Evolutionary conservation across 2,329 filamentous ascomycete genomes (phyloP).

Genomic region (Xylariomycetidae sp.): DNA sequence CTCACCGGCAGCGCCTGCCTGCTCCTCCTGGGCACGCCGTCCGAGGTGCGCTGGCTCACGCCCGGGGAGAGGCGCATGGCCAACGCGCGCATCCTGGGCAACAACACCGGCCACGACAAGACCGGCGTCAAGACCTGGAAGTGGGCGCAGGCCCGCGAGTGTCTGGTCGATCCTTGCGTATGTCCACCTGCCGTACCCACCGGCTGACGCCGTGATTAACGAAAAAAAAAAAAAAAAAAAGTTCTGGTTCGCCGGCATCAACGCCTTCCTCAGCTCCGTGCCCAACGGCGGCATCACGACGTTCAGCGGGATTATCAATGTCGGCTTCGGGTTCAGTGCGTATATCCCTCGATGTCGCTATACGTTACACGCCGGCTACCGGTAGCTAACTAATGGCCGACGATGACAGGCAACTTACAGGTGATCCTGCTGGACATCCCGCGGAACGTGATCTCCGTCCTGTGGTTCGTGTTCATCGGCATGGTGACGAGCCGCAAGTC

Average conservation of each 20-base stretch:
- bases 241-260: slow-evolving; percentile 32
- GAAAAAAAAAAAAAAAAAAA: too few species aligned
- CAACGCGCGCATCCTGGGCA: slow-evolving; percentile 28
- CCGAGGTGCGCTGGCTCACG: slow-evolving; percentile 31
- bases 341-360: background rate
- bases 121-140: slow-evolving; percentile 32
- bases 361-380: background rate
- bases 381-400: slow-evolving; percentile 2
- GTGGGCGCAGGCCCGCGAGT: slow-evolving; percentile 31
- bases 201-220: too few species aligned
- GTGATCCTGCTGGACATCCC: slow-evolving; percentile 32
- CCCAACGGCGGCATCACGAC: slow-evolving; percentile 32
- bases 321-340: slow-evolving; percentile 30
- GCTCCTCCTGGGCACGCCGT: slow-evolving; percentile 30
- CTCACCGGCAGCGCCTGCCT: slow-evolving; percentile 27
- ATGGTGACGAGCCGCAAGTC: slow-evolving; percentile 26
- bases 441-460: slow-evolving; percentile 25
- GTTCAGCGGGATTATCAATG: slow-evolving; percentile 29
- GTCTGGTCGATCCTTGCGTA: slow-evolving; percentile 27
- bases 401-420: slow-evolving; percentile 30
- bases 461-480: slow-evolving; percentile 30
- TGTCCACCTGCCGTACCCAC: too few species aligned
- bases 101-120: slow-evolving; percentile 32
- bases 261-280: slow-evolving; percentile 30
- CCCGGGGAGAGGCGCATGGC: slow-evolving; percentile 31